phyloP scores from a whole-genome alignment of 1,284 basidiomycete genomes.

The Irpex rosettiformis region DNA sequence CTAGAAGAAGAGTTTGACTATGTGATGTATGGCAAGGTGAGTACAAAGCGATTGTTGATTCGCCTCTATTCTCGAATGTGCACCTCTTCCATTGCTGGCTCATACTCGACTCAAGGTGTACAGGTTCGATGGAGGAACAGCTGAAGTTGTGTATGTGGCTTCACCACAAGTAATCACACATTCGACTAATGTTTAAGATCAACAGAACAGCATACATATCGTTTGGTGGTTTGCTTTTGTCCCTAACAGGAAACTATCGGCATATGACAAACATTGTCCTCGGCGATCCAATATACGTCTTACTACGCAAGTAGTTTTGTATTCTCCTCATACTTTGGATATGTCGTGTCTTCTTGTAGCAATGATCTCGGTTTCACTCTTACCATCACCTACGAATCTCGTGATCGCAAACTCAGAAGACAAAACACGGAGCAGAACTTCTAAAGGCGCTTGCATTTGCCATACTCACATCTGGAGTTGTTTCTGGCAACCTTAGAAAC shows the following conservation, averaged over 20 bases:
- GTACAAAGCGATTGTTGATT: not conserved
- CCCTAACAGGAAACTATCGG: slow-evolving; percentile 88
- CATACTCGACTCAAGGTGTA: slow-evolving; percentile 54
- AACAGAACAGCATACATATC: slow-evolving; percentile 90
- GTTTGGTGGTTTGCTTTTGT: slow-evolving; percentile 96
- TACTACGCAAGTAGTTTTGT: slow-evolving; percentile 69
- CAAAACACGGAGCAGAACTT: too few species aligned
- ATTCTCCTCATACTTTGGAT: not conserved
- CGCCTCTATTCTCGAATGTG: not conserved
- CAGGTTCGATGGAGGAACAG: slow-evolving; percentile 88
- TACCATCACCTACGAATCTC: too few species aligned
- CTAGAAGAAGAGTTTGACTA: slow-evolving; percentile 97
- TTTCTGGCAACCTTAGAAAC: too few species aligned
- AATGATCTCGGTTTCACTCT: not conserved
- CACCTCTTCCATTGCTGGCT: slow-evolving; percentile 8
- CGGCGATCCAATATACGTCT: slow-evolving; percentile 89
- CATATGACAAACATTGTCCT: slow-evolving; percentile 92
- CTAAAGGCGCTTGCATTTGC: too few species aligned
- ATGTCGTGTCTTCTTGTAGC: not conserved
- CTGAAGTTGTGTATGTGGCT: slow-evolving; percentile 68
- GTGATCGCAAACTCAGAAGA: too few species aligned
- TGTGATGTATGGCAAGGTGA: slow-evolving; percentile 97
- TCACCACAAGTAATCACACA: slow-evolving; percentile 1
- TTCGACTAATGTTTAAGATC: not conserved
- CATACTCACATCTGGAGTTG: too few species aligned